Evolutionary conservation across 192 early-diverging fungal genomes (phyloP).

Genomic region (Umbelopsis vinacea): DNA sequence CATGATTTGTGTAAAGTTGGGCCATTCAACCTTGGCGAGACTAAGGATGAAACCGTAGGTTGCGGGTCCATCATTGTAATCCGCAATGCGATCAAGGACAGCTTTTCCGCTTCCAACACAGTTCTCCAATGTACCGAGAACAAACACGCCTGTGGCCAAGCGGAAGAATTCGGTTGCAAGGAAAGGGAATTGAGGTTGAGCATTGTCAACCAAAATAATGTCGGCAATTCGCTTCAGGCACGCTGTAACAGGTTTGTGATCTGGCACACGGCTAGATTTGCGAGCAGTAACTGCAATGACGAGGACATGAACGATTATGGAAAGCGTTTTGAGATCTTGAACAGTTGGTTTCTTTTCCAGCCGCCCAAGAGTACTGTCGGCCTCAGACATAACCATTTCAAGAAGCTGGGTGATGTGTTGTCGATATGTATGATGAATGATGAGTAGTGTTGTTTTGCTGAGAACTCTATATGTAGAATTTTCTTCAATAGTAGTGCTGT

Average conservation of each 20-base stretch:
- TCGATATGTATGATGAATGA: slow-evolving; percentile 54
- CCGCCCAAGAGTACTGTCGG: slow-evolving; percentile 18
- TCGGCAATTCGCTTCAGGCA: slow-evolving; percentile 44
- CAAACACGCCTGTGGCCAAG: slow-evolving; percentile 33
- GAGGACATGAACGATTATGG: slow-evolving; percentile 46
- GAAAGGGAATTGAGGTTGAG: slow-evolving; percentile 30
- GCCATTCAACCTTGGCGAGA: slow-evolving; percentile 66
- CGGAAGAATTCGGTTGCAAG: slow-evolving; percentile 35
- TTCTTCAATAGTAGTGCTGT: slow-evolving; percentile 33
- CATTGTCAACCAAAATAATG: slow-evolving; percentile 32
- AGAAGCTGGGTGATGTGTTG: slow-evolving; percentile 53
- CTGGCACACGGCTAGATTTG: slow-evolving; percentile 56
- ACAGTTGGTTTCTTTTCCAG: slow-evolving; percentile 39
- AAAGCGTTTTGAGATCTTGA: slow-evolving; percentile 38
- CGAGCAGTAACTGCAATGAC: slow-evolving; percentile 54
- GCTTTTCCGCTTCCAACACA: slow-evolving; percentile 34
- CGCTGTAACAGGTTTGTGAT: slow-evolving; percentile 50
- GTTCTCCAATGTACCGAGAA: slow-evolving; percentile 36
- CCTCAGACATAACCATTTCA: slow-evolving; percentile 43
- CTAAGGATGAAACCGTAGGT: slow-evolving; percentile 72
- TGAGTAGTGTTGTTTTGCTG: slow-evolving; percentile 51
- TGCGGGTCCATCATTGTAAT: slow-evolving; percentile 51
- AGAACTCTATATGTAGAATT: slow-evolving; percentile 43
- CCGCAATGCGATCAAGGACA: slow-evolving; percentile 34
- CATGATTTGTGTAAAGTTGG: slow-evolving; percentile 74